Conservation (phyloP, 2,329 filamentous ascomycete genomes). For the Neurospora sp. region DNA sequence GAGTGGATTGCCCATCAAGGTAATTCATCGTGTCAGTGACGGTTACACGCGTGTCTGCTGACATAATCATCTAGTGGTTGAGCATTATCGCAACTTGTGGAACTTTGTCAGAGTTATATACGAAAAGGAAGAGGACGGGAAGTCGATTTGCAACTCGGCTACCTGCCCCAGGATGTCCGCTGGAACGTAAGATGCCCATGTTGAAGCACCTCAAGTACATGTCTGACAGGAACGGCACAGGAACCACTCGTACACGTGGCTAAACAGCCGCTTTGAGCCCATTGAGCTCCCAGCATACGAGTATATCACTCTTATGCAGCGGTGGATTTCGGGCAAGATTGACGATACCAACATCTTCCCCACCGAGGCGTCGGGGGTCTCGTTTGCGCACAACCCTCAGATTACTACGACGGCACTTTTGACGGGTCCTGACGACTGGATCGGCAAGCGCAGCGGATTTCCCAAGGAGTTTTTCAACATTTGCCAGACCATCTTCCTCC, state of each 20-base stretch:
- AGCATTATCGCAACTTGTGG: slow-evolving; percentile 82
- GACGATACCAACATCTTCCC: slow-evolving; percentile 86
- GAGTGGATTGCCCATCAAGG: slow-evolving; percentile 96
- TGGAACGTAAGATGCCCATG: slow-evolving; percentile 56
- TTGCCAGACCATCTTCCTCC: slow-evolving; percentile 88
- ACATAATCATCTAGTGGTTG: slow-evolving; percentile 53
- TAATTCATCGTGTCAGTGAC: slow-evolving; percentile 27
- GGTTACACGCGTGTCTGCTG: neutral
- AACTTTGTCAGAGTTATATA: slow-evolving; percentile 84
- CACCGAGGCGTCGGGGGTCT: slow-evolving; percentile 65
- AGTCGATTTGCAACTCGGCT: slow-evolving; percentile 71
- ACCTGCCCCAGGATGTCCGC: slow-evolving; percentile 90
- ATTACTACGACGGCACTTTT: slow-evolving; percentile 35
- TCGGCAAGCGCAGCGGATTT: slow-evolving; percentile 88
- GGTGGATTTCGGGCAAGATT: slow-evolving; percentile 95
- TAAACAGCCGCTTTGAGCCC: slow-evolving; percentile 77
- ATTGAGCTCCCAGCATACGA: slow-evolving; percentile 87
- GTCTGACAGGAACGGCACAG: slow-evolving; percentile 25
- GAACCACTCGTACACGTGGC: slow-evolving; percentile 95
- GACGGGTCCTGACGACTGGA: slow-evolving; percentile 54
- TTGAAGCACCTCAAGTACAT: neutral
- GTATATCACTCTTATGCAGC: slow-evolving; percentile 92
- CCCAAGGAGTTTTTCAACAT: slow-evolving; percentile 81
- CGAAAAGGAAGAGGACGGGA: slow-evolving; percentile 69
- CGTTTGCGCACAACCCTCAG: slow-evolving; percentile 53